These are phyloP conservation scores for Calonectria pseudoturangicola DNA, from an alignment of 2,329 filamentous ascomycete species.

Conservation along the genomic window DNA sequence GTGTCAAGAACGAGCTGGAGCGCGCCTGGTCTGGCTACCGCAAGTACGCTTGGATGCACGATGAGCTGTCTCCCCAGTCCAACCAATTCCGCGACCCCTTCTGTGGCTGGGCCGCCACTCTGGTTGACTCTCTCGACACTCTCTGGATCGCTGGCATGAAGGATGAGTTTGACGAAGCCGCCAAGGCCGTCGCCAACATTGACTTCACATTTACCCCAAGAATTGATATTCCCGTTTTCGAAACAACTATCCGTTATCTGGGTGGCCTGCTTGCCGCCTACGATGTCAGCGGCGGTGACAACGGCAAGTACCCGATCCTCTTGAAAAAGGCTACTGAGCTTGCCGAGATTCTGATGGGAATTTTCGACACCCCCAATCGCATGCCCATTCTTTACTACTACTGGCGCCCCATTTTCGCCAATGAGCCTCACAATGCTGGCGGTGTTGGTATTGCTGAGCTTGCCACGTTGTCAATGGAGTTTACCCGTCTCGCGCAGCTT, in stretches of 20 bases:
- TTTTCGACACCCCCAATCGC: conserved; percentile 94
- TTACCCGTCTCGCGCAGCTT: conserved; percentile 90
- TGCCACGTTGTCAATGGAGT: conserved; percentile 89
- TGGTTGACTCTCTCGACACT: conserved; percentile 89
- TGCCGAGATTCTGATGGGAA: conserved; percentile 85
- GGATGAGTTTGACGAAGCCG: conserved; percentile 87
- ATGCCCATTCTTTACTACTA: conserved; percentile 90
- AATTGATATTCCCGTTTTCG: conserved; percentile 88
- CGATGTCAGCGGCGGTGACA: conserved; percentile 82
- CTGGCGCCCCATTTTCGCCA: conserved; percentile 81
- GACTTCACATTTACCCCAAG: conserved; percentile 86
- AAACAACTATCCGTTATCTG: conserved; percentile 93
- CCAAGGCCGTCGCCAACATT: conserved; percentile 80
- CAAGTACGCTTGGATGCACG: conserved; percentile 86
- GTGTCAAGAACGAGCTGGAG: conserved; percentile 83
- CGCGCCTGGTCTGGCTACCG: conserved; percentile 90
- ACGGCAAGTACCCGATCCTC: conserved; percentile 77
- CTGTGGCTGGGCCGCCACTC: conserved; percentile 91
- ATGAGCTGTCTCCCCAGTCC: conserved; percentile 86
- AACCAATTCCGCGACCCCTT: conserved; percentile 85
- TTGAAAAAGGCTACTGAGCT: conserved; percentile 87
- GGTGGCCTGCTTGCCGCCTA: conserved; percentile 91
- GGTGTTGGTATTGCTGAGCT: conserved; percentile 80
- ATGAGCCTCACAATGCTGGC: conserved; percentile 78
- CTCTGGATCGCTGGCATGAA: conserved; percentile 90